These are phyloP conservation scores for Penicillium arizonense DNA, from an alignment of 495 filamentous ascomycete species.

Conservation along the genomic window DNA sequence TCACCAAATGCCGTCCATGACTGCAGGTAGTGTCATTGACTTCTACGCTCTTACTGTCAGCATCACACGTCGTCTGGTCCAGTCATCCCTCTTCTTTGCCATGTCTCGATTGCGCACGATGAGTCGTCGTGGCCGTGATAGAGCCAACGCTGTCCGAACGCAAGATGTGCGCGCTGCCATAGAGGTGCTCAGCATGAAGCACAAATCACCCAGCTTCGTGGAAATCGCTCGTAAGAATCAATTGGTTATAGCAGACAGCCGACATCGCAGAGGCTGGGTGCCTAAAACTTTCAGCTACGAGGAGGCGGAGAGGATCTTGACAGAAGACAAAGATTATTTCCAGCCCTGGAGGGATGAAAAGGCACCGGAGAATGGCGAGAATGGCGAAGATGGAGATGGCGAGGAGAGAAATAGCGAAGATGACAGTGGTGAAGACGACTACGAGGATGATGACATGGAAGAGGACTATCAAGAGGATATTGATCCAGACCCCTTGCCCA, in stretches of 20 bases:
- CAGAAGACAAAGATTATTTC: constrained; percentile 6
- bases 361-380: background rate
- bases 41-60: constrained; percentile 67
- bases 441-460: constrained; percentile 23
- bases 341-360: no score
- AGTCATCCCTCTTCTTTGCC: constrained; percentile 64
- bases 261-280: constrained; percentile 28
- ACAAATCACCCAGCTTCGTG: constrained; percentile 52
- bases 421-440: constrained; percentile 8
- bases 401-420: constrained; percentile 14
- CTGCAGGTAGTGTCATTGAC: constrained; percentile 67
- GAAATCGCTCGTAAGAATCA: constrained; percentile 56
- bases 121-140: constrained; percentile 31
- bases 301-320: constrained; percentile 54
- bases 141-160: constrained; percentile 41
- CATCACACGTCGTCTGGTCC: constrained; percentile 66
- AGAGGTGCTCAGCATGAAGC: constrained; percentile 44
- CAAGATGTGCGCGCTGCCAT: constrained; percentile 67
- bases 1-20: constrained; percentile 60
- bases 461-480: background rate
- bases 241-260: constrained; percentile 52
- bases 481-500: background rate
- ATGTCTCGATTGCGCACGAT: constrained; percentile 52
- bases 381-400: constrained; percentile 13
- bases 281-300: constrained; percentile 35